These are phyloP conservation scores for Globisporangium emineosum DNA, from an alignment of 352 stramenopile species.

Conservation along the genomic window DNA sequence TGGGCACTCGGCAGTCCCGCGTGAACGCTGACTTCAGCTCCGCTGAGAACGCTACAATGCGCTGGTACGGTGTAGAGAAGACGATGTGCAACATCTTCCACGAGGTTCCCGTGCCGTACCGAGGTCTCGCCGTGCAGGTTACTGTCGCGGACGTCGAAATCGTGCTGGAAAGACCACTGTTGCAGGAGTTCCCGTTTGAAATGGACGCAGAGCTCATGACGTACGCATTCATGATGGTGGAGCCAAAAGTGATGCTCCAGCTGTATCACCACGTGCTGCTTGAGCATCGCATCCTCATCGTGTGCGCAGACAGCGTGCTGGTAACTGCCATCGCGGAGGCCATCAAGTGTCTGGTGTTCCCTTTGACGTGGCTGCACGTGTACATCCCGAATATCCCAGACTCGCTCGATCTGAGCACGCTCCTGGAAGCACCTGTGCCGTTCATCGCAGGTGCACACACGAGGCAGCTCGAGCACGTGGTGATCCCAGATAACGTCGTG, in stretches of 20 bases:
- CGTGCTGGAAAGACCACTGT: conserved; percentile 29
- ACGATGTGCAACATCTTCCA: conserved; percentile 50
- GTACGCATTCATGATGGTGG: conserved; percentile 44
- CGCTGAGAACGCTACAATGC: not conserved
- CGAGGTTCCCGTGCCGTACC: conserved; percentile 41
- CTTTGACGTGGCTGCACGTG: conserved; percentile 52
- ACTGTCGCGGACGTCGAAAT: conserved; percentile 30
- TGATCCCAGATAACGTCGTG: conserved; percentile 37
- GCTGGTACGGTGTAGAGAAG: conserved; percentile 28
- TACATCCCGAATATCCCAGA: conserved; percentile 51
- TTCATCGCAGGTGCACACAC: conserved; percentile 47
- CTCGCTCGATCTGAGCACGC: conserved; percentile 42
- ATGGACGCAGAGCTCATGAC: conserved; percentile 48
- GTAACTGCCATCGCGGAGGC: conserved; percentile 46
- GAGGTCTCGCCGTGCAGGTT: conserved; percentile 35
- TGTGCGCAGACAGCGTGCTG: conserved; percentile 38
- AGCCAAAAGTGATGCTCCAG: conserved; percentile 30
- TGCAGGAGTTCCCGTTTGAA: conserved; percentile 45
- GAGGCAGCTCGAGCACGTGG: conserved; percentile 28
- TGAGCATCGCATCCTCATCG: conserved; percentile 46
- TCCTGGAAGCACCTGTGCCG: conserved; percentile 49
- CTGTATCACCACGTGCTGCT: conserved; percentile 46
- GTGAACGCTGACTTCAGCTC: not conserved
- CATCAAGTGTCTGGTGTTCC: conserved; percentile 40
- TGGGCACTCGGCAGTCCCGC: conserved; percentile 35